phyloP scores from a whole-genome alignment of 192 early-diverging fungal species.

The Chytriomyces sp. region DNA sequence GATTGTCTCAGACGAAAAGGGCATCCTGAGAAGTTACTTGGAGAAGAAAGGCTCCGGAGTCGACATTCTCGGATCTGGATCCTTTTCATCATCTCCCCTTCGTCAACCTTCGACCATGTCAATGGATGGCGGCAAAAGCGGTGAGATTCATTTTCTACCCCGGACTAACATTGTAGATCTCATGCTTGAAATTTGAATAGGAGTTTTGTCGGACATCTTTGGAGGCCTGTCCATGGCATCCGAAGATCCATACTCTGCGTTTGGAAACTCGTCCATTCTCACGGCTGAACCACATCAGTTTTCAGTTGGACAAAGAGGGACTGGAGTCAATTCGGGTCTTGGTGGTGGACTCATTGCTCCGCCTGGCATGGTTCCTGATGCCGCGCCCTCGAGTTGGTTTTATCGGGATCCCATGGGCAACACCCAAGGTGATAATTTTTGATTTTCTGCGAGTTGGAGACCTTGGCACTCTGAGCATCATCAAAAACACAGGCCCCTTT shows the following conservation, averaged over 20 bases:
- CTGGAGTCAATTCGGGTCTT: not conserved
- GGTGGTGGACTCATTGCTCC: not conserved
- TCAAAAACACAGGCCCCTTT: slow-evolving; percentile 73
- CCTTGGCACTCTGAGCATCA: not conserved
- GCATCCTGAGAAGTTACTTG: not conserved
- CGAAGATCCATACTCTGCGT: too few relatives aligned
- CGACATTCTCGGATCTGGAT: not conserved
- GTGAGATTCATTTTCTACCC: too few relatives aligned
- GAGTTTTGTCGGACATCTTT: not conserved
- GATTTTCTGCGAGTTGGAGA: not conserved
- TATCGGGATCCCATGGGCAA: slow-evolving; percentile 85
- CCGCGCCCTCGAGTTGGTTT: slow-evolving; percentile 64
- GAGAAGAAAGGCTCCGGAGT: not conserved
- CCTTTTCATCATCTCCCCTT: not conserved
- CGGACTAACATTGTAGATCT: too few relatives aligned
- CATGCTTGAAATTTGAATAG: too few relatives aligned
- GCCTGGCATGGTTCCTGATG: too few relatives aligned
- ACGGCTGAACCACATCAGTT: not conserved
- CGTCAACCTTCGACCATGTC: slow-evolving; percentile 3
- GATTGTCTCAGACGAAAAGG: not conserved
- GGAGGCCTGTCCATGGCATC: not conserved
- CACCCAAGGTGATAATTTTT: slow-evolving; percentile 62
- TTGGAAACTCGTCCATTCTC: too few relatives aligned
- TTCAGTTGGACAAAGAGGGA: not conserved
- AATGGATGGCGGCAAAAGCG: not conserved